These are phyloP conservation scores for Komagataella pastoris DNA, from an alignment of 805 yeast species.

Conservation along the genomic window DNA sequence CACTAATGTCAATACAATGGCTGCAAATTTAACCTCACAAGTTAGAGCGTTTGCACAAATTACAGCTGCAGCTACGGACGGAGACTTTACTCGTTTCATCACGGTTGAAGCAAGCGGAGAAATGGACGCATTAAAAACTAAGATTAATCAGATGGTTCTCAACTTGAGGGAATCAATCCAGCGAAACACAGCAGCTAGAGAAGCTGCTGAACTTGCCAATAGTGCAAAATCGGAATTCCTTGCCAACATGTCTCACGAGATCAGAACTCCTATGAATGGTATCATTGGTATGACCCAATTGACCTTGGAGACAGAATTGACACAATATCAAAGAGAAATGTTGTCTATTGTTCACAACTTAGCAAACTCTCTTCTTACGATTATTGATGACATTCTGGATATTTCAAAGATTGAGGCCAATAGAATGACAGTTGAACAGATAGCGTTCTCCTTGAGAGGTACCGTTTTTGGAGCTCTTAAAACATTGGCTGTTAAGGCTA, in stretches of 20 bases:
- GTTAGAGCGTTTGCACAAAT: slow-evolving; percentile 90
- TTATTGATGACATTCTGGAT: slow-evolving; percentile 83
- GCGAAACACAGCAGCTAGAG: slow-evolving; percentile 86
- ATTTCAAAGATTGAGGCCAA: slow-evolving; percentile 90
- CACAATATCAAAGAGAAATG: slow-evolving; percentile 90
- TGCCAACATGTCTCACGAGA: slow-evolving; percentile 82
- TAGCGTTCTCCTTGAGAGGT: slow-evolving; percentile 74
- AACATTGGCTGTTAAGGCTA: slow-evolving; percentile 81
- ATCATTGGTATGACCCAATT: slow-evolving; percentile 88
- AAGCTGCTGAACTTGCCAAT: slow-evolving; percentile 87
- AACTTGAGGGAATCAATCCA: slow-evolving; percentile 81
- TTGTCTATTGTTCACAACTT: slow-evolving; percentile 77
- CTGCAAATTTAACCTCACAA: slow-evolving; percentile 83
- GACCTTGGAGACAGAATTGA: slow-evolving; percentile 76
- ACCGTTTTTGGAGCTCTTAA: slow-evolving; percentile 85
- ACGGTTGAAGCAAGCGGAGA: slow-evolving; percentile 90
- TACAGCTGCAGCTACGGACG: slow-evolving; percentile 90
- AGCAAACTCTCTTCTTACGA: slow-evolving; percentile 75
- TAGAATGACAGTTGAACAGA: slow-evolving; percentile 85
- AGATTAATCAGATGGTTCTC: slow-evolving; percentile 71
- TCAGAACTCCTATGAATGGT: slow-evolving; percentile 88
- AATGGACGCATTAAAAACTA: slow-evolving; percentile 61
- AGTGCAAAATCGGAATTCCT: slow-evolving; percentile 81
- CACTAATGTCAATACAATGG: slow-evolving; percentile 87
- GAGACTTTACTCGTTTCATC: slow-evolving; percentile 80